Percentiles rank a stretch among this genome's conserved stretches.
Conservation (phyloP, 805 yeast species). For the Candida chilensis region DNA sequence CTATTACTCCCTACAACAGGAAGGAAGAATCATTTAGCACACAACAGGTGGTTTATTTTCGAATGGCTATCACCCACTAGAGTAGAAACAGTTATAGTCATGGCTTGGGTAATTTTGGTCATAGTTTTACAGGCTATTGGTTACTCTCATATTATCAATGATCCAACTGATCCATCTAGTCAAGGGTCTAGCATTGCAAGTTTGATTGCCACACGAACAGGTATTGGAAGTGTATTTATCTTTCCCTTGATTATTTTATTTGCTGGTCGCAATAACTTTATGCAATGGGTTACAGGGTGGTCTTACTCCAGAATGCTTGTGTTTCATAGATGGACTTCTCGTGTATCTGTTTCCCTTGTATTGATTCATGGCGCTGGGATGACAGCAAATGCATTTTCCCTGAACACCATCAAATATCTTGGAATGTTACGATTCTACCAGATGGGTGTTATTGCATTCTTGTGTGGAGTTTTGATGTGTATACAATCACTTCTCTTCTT, state of each 20-base stretch:
- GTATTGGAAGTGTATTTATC: constrained; percentile 27
- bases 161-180: constrained; percentile 4
- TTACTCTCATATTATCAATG: constrained; percentile 5
- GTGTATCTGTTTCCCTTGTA: constrained; percentile 18
- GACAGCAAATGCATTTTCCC: constrained; percentile 8
- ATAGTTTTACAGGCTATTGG: constrained; percentile 9
- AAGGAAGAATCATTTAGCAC: constrained; percentile 3
- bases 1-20: too few species aligned
- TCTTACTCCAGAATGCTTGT: constrained; percentile 26
- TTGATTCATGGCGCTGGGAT: constrained; percentile 29
- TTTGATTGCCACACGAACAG: constrained; percentile 32
- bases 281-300: constrained; percentile 34
- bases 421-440: constrained; percentile 7
- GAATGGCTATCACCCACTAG: constrained; percentile 16
- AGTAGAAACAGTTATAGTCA: constrained; percentile 15
- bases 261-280: constrained; percentile 37
- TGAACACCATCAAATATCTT: constrained; percentile 5
- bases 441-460: constrained; percentile 30
- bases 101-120: constrained; percentile 13
- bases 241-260: constrained; percentile 34
- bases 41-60: constrained; percentile 3
- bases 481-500: constrained; percentile 41
- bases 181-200: constrained; percentile 13
- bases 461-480: constrained; percentile 29
- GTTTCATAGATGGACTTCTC: constrained; percentile 19